Conservation (phyloP, 225 moss, liverwort and hornwort genomes). For the Pleurozium schreberi region DNA sequence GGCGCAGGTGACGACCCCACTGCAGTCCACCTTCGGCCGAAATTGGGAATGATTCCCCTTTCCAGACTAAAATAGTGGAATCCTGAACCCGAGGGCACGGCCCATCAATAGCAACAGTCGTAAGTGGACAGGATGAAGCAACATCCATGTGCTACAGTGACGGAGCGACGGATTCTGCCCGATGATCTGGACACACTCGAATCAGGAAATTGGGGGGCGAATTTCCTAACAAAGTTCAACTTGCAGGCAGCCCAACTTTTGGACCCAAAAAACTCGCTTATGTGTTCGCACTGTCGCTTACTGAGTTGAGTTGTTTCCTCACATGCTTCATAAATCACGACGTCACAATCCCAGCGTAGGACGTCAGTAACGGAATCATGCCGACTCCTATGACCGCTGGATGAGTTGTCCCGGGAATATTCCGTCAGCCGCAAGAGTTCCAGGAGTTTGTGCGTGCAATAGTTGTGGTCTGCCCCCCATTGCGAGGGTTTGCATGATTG, state of each 20-base stretch:
- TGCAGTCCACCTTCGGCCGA: background rate
- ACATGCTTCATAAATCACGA: slow-evolving; percentile 2
- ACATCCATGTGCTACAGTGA: background rate
- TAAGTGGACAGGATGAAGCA: background rate
- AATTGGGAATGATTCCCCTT: background rate
- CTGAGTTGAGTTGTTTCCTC: background rate
- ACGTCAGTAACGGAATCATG: background rate
- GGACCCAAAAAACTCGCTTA: background rate
- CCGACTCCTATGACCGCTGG: background rate
- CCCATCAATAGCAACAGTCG: background rate
- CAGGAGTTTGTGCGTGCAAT: background rate
- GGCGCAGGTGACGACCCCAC: background rate
- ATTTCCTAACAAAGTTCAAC: background rate
- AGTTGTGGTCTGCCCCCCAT: background rate
- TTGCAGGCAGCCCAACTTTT: background rate
- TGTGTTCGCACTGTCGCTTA: background rate
- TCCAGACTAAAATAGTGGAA: background rate
- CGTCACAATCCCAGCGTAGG: background rate
- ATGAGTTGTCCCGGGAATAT: background rate
- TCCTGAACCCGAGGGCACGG: background rate
- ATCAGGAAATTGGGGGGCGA: slow-evolving; percentile 11
- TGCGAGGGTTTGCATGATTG: background rate
- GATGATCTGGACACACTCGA: background rate
- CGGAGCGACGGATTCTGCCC: background rate
- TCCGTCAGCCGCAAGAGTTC: background rate